Base-by-base conservation (phyloP, 2,329 filamentous ascomycete species). In the Calonectria pteridis region DNA sequence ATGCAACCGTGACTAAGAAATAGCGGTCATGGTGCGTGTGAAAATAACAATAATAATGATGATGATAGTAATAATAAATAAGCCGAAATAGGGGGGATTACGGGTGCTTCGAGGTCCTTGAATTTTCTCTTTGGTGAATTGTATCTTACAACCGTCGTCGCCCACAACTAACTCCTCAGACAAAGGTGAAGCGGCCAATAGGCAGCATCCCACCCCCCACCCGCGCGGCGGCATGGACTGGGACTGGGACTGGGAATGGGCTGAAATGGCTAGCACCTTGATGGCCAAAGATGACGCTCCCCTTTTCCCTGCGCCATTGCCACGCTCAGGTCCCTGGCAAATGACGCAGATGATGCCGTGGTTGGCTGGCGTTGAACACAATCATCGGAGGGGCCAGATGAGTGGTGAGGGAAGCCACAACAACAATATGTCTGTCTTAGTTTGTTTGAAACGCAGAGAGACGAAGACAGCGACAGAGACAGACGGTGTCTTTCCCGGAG, bases 191-290 rank as follows among this genome's bases (percentile, higher is more conserved):
- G 55, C 33, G 35, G n/a, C 55, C 55, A 62, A 62, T 62, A 37
- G 37, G 55, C 33, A 62, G n/a, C 33, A 62, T 37, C 53, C 33
- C 55, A 62, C 33, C 55, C 29, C 31, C 33, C n/a, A 23, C 33
- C 10, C 33, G 26, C 28, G 11, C 18, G 50, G 6, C 4, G 37
- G 18, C 37, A 18, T 14, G 40, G 58, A 63, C 31, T 43, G 23
- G 46, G n/a, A 53, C 13, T 14, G 29, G 29, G 35, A 31, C 14
- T 43, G 26, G 76, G 69, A 69, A 62, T 70, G 43, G 58, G 26
- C 53, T 58, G 53, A 2, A 26, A 18, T 65, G 65, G 55, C 26
- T 67, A 69, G 59, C 62, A 79, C 77, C 77, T 76, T 79, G 77
- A 79, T 78, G 76, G 74, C 58, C 55, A 51, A 33, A 31, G 43